Evolutionary conservation across 192 early-diverging fungal species (phyloP), one percentile per base, ranked within the genome.

Genomic region (Linnemannia schmuckeri): DNA sequence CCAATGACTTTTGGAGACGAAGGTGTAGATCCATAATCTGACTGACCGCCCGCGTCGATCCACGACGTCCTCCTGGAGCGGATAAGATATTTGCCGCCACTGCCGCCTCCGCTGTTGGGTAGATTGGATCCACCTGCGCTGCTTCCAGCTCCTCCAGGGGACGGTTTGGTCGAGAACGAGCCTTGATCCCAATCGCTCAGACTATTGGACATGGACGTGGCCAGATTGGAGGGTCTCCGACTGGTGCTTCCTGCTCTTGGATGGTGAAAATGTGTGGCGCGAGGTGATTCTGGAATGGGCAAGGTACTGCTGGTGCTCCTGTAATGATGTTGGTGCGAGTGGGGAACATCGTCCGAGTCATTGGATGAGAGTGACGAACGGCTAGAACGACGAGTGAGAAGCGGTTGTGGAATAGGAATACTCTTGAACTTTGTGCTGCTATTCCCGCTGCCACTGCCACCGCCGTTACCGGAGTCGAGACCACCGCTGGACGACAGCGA

Each of bases 11-110:
- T 87, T 42, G 85, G 85, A 24, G 85, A 87, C 17, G 85, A 87
- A 0, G 85, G 79, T 8, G 69, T 81, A 8, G 85, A 87, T 44
- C 85, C 85, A 49, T 81, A 80, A 13, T 87, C 85, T 0, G 80
- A 87, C 49, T 87, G 80, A 2, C 61, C 81, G 27, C 82, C 75
- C 42, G 87, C 87, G 55, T 83, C 87, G 22, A 88, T 88, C 81
- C 81, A 88, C 22, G 87, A 88, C 15, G 87, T 88, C 70, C 87
- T 82, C 37, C 81, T 69, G n/a, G 87, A 88, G 30, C 81, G 77
- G 35, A 88, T 46, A 13, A 88, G 78, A 35, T 83, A 88, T 41
- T 88, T 88, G 38, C 87, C 87, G 15, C 87, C 87, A 37, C 87
- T 88, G 30, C 81, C 74, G 27, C 77, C 77, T 42, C 85, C 79